Base-by-base conservation (phyloP, 257 asterid species). In the Gardenia jasminoides region DNA sequence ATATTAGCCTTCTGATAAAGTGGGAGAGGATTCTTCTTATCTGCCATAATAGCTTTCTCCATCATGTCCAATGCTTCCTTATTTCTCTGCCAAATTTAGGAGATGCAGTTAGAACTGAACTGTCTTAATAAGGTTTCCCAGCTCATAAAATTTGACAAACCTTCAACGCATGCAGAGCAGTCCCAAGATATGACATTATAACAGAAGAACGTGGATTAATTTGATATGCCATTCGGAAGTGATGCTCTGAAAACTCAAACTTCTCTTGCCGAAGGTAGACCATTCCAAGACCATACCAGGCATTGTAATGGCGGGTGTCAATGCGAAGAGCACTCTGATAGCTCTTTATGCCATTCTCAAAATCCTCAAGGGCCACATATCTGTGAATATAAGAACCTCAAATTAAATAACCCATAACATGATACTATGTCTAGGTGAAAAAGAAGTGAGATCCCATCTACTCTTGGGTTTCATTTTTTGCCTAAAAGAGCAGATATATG, bases 241-340 rank as follows among this genome's bases (percentile, higher is more conserved):
- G 96, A 86, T 95, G 97, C 89, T 95, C 97, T 33, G 99, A 88
- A 83, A 96, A 93, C 80, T 88, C 97, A 74, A 92, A 87, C 88
- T 96, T 96, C 86, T 96, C 99, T 82, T 93, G 98, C 59, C 97
- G 88, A 75, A 93, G 96, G 80, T 92, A 96, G 72, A 96, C 85
- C 98, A 96, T 93, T 80, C 99, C 98, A 85, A 96, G 95, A 74
- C 99, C 99, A 83, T 96, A 88, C 99, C 98, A 96, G 67, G 99
- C 98, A 83, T 96, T 96, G 82, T 96, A 96, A 89, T 96, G 99
- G 70, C 98, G 87, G 70, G 92, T 77, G 85, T 93, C 98, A 80
- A 92, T 86, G 74, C 87, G 88, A 76, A 96, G 97, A 70, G 98
- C 98, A 84, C 83, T 89, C 77, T 91, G 98, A 84, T 89, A 95